These are phyloP conservation scores for Nadsonia starkeyi-henricii DNA, from an alignment of 1,139 yeast genomes.

Conservation along the genomic window DNA sequence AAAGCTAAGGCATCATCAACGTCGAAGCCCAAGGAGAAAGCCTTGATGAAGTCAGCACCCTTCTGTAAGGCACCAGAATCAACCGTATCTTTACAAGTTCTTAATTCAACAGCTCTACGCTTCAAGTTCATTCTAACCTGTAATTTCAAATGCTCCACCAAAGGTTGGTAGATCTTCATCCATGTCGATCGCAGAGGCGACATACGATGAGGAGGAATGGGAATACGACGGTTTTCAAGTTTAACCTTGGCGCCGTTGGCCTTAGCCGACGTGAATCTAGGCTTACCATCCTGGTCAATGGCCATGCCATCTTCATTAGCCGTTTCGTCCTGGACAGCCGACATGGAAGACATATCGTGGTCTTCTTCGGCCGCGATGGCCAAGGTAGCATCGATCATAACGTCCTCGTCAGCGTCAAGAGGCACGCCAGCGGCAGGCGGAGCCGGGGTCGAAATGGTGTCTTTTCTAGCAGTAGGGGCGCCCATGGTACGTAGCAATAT, in stretches of 20 bases:
- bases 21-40: constrained; percentile 91
- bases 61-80: constrained; percentile 93
- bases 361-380: constrained; percentile 24
- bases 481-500: constrained; percentile 32
- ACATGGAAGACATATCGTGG: constrained; percentile 16
- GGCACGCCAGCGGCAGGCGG: constrained; percentile 15
- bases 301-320: constrained; percentile 26
- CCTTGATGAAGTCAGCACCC: constrained; percentile 92
- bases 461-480: constrained; percentile 50
- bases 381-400: constrained; percentile 45
- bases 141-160: constrained; percentile 83
- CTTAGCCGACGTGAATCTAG: constrained; percentile 68
- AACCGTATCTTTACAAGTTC: constrained; percentile 68
- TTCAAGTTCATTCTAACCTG: constrained; percentile 82
- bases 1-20: constrained; percentile 94
- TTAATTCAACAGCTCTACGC: constrained; percentile 71
- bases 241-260: constrained; percentile 56
- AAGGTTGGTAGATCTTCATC: constrained; percentile 83
- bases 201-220: constrained; percentile 96
- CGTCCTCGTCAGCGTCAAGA: constrained; percentile 39
- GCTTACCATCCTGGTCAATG: constrained; percentile 82
- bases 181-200: constrained; percentile 79
- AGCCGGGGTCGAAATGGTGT: constrained; percentile 10
- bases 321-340: constrained; percentile 15
- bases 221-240: constrained; percentile 72